Percentiles rank a stretch among this genome's conserved stretches.
These are phyloP conservation scores for Schizosaccharomyces cryophilus DNA, from an alignment of 805 yeast genomes.

Conservation along the genomic window DNA sequence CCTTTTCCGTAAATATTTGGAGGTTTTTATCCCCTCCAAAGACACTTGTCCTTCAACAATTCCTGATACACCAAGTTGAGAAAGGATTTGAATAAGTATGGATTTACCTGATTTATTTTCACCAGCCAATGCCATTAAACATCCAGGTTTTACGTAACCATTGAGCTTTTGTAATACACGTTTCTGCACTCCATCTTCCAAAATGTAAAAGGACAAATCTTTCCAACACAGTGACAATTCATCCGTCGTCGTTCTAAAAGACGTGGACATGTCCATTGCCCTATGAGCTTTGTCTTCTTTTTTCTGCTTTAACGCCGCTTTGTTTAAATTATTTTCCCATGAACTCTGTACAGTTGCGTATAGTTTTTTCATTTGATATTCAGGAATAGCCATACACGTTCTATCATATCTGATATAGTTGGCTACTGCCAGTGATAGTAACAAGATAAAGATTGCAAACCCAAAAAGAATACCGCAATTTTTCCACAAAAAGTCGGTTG, in stretches of 20 bases:
- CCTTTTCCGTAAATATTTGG: constrained; percentile 35
- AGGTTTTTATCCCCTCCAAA: constrained; percentile 38
- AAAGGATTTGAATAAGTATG: constrained; percentile 42
- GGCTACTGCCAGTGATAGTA: constrained; percentile 26
- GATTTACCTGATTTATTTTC: constrained; percentile 69
- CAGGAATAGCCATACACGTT: constrained; percentile 32
- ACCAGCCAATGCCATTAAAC: constrained; percentile 56
- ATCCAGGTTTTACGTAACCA: constrained; percentile 69
- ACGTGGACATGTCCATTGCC: not conserved
- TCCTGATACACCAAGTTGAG: constrained; percentile 47
- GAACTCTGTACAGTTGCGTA: constrained; percentile 5
- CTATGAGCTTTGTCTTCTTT: constrained; percentile 12
- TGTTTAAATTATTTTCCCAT: constrained; percentile 4
- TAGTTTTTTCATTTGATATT: constrained; percentile 20
- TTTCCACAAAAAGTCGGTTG: constrained; percentile 26
- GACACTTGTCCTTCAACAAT: constrained; percentile 42
- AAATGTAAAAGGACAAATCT: constrained; percentile 45
- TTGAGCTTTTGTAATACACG: constrained; percentile 39
- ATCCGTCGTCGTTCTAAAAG: not conserved
- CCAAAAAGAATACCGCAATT: constrained; percentile 23
- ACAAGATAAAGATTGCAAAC: constrained; percentile 29
- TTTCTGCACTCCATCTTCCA: constrained; percentile 34
- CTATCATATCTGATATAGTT: constrained; percentile 25
- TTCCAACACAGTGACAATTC: constrained; percentile 44
- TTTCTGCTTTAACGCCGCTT: constrained; percentile 6